Base-by-base conservation (phyloP, 148 eudicot genomes). In the Dianthus caryophyllus region DNA sequence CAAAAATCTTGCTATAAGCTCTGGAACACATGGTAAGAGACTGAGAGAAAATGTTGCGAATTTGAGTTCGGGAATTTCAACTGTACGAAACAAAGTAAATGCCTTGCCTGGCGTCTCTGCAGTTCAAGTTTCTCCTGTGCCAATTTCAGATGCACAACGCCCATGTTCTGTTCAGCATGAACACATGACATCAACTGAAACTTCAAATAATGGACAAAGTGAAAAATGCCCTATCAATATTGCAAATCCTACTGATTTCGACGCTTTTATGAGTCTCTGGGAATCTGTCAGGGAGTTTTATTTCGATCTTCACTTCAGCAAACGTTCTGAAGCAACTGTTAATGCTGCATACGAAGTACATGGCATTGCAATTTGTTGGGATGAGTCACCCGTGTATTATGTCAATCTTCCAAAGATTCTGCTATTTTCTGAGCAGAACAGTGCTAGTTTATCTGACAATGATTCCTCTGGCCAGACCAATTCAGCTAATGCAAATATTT, bases 331-430 rank as follows among this genome's bases (percentile, higher is more conserved):
- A 67, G 61, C 75, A 55, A 84, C 83, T 70, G 72, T 84, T 16
- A 61, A 61, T 51, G 59, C 77, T 62, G 78, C 90, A 56, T 90
- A 80, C 70, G 98, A 94, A 75, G 74, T 94, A 67, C 90, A 83
- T 44, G 98, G 98, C 55, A 72, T 94, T 43, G 96, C 98, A 67
- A 74, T 94, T 58, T 90, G 97, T 74, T 94, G 98, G 98, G 88
- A 80, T 50, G 73, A 75, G 73, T 94, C 97, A 71, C 89, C 96
- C 6, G 96, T 90, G 24, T 90, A 88, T 77, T 90, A 88, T 80
- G 62, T 94, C 14, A 88, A 81, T 81, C 78, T 94, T 82, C 83
- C 87, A 4, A 94, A 85, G 85, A 91, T 84, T 76, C 80, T 94
- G 26, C 71, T 84, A 55, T 79, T 76, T 56, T 73, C 74, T 68